Evolutionary conservation across 108 stramenopile genomes (phyloP), one percentile per base, ranked within the genome.

Genomic region (Pelagomonas calceolata): DNA sequence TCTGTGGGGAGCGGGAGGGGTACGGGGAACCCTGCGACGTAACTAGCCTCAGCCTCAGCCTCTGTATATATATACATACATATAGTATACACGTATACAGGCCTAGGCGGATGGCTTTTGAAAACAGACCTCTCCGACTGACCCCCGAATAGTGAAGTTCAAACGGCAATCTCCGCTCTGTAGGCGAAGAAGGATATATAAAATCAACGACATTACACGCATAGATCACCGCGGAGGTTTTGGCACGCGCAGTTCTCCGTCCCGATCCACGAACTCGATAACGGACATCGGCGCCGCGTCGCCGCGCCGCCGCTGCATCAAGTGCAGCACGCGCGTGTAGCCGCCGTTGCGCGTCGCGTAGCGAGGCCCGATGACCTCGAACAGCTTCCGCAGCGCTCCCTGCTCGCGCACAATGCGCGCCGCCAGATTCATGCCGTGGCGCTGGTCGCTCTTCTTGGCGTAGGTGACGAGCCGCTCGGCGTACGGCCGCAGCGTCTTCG

Each of bases 191-290:
- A n/a, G n/a, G n/a, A n/a, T n/a, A n/a, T n/a, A 66, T 14, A 18
- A 66, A 66, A 26, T 14, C 66, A 66, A 26, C 21, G 66, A 16
- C 66, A 31, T 66, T 26, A 66, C 66, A 26, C 17, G 32, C 17
- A 66, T n/a, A n/a, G n/a, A n/a, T n/a, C n/a, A 43, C 12, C 39
- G 39, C 39, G 92, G 92, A 36, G 89, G 89, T 66, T 89, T 84
- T 17, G 94, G 93, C 18, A 90, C 85, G 46, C 94, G 79, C 34
- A 95, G 77, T 79, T 93, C 97, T n/a, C 91, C 91, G 30, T 88
- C 89, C 63, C 95, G 89, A 84, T 95, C 99, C 0, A 99, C 95
- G 73, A 95, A 95, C 84, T 99, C 99, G 72, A 99, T 95, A 16
- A 98, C 75, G 0, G 94, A 92, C 99, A 99, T 99, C 46, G 92